Percentiles rank a stretch among this genome's conserved stretches.
Conservation (phyloP, 139 green algal genomes). For the Dunaliella primolecta region DNA sequence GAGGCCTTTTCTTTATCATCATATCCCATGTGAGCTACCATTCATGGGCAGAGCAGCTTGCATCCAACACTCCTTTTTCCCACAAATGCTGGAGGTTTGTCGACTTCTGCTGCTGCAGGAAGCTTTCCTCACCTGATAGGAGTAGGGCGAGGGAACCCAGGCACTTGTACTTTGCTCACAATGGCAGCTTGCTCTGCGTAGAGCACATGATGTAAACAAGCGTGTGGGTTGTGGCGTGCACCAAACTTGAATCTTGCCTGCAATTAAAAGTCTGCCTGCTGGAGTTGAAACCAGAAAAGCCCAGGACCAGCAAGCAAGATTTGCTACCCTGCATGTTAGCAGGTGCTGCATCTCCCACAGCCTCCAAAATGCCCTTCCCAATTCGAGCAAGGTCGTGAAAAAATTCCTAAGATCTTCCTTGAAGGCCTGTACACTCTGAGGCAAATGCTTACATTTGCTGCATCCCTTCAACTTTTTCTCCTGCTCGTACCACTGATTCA, state of each 20-base stretch:
- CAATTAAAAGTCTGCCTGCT: not conserved
- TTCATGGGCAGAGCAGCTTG: not conserved
- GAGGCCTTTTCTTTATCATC: not conserved
- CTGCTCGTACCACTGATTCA: too few species aligned
- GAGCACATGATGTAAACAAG: not conserved
- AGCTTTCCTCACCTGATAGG: not conserved
- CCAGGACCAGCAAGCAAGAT: too few species aligned
- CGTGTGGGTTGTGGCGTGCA: not conserved
- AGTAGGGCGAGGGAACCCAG: not conserved
- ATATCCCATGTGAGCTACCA: not conserved
- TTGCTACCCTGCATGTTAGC: too few species aligned
- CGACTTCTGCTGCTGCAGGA: not conserved
- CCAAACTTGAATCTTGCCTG: not conserved
- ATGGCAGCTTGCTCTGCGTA: not conserved
- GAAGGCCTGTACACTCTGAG: too few species aligned
- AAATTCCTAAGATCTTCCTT: too few species aligned
- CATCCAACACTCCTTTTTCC: not conserved
- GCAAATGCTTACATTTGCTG: not conserved
- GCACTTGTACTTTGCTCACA: not conserved
- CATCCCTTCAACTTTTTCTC: too few species aligned
- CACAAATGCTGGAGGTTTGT: not conserved
- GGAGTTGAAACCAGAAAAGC: not conserved
- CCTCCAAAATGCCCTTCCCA: too few species aligned
- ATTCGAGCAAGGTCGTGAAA: too few species aligned
- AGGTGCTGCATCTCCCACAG: too few species aligned